Evolutionary conservation across 805 yeast genomes (phyloP).

Genomic region (Ogataea paradorogensis): DNA sequence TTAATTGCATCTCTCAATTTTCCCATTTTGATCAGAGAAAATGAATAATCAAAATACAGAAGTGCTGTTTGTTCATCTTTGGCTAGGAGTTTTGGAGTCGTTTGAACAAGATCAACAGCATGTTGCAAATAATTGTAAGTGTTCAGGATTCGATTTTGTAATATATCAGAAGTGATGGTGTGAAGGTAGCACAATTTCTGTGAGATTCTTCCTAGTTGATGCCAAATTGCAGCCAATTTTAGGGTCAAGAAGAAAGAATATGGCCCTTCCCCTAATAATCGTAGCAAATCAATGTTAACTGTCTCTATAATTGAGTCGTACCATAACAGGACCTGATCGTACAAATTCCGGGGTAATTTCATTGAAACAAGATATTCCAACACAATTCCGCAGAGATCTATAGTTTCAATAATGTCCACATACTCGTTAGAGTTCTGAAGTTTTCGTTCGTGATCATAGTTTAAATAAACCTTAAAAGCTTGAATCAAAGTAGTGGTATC

Average conservation of each 20-base stretch:
- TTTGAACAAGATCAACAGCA: slow-evolving; percentile 9
- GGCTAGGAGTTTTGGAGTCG: not conserved
- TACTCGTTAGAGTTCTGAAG: slow-evolving; percentile 35
- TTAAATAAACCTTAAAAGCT: slow-evolving; percentile 39
- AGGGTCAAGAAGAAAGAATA: slow-evolving; percentile 23
- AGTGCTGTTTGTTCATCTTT: slow-evolving; percentile 5
- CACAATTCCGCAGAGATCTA: slow-evolving; percentile 23
- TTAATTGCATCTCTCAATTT: slow-evolving; percentile 42
- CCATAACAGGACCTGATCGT: slow-evolving; percentile 21
- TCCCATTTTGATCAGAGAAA: slow-evolving; percentile 43
- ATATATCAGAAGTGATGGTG: slow-evolving; percentile 11
- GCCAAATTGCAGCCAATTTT: slow-evolving; percentile 25
- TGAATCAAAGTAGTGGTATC: slow-evolving; percentile 27
- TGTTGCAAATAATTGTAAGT: slow-evolving; percentile 10
- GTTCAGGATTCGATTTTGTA: slow-evolving; percentile 10
- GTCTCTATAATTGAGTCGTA: slow-evolving; percentile 9
- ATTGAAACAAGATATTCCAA: slow-evolving; percentile 13
- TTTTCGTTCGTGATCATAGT: slow-evolving; percentile 38
- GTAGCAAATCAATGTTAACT: slow-evolving; percentile 7
- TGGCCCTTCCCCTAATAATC: slow-evolving; percentile 7
- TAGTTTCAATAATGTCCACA: slow-evolving; percentile 35
- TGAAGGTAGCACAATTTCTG: slow-evolving; percentile 16
- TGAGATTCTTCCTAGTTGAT: slow-evolving; percentile 25
- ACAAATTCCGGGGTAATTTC: slow-evolving; percentile 12
- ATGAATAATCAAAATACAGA: slow-evolving; percentile 44